Conservation (phyloP, 148 eudicot species). For the Polygonum aviculare region DNA sequence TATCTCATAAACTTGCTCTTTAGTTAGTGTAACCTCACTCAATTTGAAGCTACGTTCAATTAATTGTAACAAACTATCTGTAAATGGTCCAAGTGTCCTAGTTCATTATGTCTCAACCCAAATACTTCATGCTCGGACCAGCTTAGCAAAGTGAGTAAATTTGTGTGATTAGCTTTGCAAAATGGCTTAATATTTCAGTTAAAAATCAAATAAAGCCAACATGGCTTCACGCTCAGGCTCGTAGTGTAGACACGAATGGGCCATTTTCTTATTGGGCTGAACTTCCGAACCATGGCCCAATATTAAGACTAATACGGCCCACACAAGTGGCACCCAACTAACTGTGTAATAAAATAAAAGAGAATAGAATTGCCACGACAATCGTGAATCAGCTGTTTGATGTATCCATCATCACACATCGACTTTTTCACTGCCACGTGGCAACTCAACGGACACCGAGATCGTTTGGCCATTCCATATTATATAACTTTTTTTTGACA, state of each 20-base stretch:
- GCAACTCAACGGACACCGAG: neutral
- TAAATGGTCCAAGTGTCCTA: too few species aligned
- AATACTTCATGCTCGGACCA: too few species aligned
- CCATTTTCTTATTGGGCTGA: neutral
- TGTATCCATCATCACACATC: neutral
- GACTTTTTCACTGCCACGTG: neutral
- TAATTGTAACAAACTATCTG: neutral
- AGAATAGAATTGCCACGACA: neutral
- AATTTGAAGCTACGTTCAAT: slow-evolving; percentile 1
- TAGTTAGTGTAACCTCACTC: slow-evolving; percentile 13
- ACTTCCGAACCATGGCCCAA: neutral
- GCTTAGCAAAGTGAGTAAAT: too few species aligned
- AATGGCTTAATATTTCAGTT: too few species aligned
- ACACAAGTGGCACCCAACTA: neutral
- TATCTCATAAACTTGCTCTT: slow-evolving; percentile 12
- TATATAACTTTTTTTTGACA: too few species aligned
- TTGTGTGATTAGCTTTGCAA: too few species aligned
- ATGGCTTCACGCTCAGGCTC: too few species aligned
- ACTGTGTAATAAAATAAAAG: neutral
- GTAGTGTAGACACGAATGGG: neutral
- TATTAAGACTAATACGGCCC: neutral
- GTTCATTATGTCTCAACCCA: too few species aligned
- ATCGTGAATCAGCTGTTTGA: neutral
- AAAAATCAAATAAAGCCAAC: too few species aligned
- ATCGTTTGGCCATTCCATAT: too few species aligned